Evolutionary conservation across 768 basidiomycete genomes (phyloP).

Genomic region (Gymnopilus dilepis): DNA sequence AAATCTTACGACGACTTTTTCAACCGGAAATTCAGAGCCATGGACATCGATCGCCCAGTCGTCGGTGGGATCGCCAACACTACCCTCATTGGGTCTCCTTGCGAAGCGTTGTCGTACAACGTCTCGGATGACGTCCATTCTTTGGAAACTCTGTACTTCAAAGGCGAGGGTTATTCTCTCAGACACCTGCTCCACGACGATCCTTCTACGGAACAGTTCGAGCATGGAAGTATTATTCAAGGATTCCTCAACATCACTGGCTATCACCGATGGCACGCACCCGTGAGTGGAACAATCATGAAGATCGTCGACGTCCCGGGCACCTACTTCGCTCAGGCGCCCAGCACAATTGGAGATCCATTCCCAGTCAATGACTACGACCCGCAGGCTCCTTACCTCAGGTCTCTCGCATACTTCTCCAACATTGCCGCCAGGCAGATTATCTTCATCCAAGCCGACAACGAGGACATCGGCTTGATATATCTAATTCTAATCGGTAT

Average conservation of each 20-base stretch:
- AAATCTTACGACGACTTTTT: conserved; percentile 14
- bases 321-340: conserved; percentile 14
- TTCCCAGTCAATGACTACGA: not conserved
- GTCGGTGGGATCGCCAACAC: not conserved
- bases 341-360: not conserved
- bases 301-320: conserved; percentile 15
- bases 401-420: conserved; percentile 9
- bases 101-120: conserved; percentile 15
- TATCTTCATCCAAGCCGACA: conserved; percentile 12
- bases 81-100: conserved; percentile 6
- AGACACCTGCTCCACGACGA: conserved; percentile 11
- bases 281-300: conserved; percentile 8
- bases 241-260: conserved; percentile 11
- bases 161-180: conserved; percentile 13
- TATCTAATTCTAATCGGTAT: conserved; percentile 11
- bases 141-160: conserved; percentile 8
- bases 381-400: conserved; percentile 1
- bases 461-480: conserved; percentile 10
- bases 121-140: conserved; percentile 2
- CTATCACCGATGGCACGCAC: conserved; percentile 15
- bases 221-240: conserved; percentile 8
- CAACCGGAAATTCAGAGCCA: conserved; percentile 1
- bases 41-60: not conserved
- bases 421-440: conserved; percentile 8
- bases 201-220: not conserved